Evolutionary conservation across 768 basidiomycete species (phyloP), one percentile per base, ranked within the genome.

Genomic region (Auricularia cornea): DNA sequence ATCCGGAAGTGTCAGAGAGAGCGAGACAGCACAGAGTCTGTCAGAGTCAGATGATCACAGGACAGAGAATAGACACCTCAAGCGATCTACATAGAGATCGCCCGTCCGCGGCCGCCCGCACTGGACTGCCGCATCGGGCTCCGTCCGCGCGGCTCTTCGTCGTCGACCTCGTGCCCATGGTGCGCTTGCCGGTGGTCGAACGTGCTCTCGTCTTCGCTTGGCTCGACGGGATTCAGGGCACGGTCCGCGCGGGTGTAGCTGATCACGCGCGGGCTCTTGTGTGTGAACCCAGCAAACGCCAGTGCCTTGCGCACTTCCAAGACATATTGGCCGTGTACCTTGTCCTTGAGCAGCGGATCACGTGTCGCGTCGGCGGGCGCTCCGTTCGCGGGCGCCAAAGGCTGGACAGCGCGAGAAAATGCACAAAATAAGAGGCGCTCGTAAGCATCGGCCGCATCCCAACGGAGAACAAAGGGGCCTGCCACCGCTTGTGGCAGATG

Each of bases 211-310:
- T 12, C 54, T 16, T 28, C 30, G 54, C 54, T 57, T 3, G 54
- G 54, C 30, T 57, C 54, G 12, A 57, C 76, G 64, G 78, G 79
- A 70, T 84, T 84, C 72, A 90, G 88, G 59, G 85, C 86, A 70
- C 79, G 85, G 75, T 91, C 89, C 64, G 84, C 88, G 70, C 86
- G 82, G 68, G 84, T 79, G 74, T 92, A 92, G 72, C 78, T 88
- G 74, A 92, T 84, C 63, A 81, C 81, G 65, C 90, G 87, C 65
- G 91, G 91, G 69, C 88, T 90, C 81, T 89, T 92, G 78, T 94
- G 91, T 33, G 92, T 92, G 77, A 93, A 93, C 60, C 91, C 92
- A 64, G 89, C 90, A 75, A 94, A 96, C 26, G 94, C 93, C 56
- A 92, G 79, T 54, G 88, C 87, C 77, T 98, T 98, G 69, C 95